Evolutionary conservation across 768 basidiomycete genomes (phyloP).

Genomic region (Tricholoma matsutake): DNA sequence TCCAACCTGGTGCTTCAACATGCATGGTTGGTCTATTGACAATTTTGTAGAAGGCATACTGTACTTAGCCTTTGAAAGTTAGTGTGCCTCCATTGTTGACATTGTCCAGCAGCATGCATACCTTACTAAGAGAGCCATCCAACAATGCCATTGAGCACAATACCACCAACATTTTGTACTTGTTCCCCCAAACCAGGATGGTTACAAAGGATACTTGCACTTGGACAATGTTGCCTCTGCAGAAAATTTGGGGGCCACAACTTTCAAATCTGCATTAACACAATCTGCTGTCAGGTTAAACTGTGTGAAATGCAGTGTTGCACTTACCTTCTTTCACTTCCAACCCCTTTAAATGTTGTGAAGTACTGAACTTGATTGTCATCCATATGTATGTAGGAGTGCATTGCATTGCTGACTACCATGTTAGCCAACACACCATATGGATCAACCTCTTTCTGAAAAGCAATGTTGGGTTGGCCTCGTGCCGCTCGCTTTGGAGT

Average conservation of each 20-base stretch:
- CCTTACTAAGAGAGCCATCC: not conserved
- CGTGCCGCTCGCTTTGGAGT: not conserved
- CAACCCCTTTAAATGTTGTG: no score
- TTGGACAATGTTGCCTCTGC: not conserved
- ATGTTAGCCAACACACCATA: not conserved
- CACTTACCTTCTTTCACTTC: not conserved
- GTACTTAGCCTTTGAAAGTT: not conserved
- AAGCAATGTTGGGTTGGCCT: not conserved
- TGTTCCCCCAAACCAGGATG: not conserved
- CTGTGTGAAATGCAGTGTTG: not conserved
- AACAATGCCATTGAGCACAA: not conserved
- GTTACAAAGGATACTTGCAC: not conserved
- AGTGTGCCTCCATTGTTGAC: not conserved
- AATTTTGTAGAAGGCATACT: no score
- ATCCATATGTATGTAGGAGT: not conserved
- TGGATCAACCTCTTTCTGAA: not conserved
- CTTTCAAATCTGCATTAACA: not conserved
- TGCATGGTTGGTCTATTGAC: no score
- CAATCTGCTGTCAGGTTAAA: not conserved
- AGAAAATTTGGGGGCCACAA: not conserved
- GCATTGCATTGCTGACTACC: not conserved
- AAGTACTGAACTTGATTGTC: not conserved
- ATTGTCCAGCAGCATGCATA: not conserved
- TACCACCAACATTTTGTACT: not conserved
- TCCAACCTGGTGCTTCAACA: no score